Conservation (phyloP, 148 eudicot genomes). For the Rhododendron griersonianum region DNA sequence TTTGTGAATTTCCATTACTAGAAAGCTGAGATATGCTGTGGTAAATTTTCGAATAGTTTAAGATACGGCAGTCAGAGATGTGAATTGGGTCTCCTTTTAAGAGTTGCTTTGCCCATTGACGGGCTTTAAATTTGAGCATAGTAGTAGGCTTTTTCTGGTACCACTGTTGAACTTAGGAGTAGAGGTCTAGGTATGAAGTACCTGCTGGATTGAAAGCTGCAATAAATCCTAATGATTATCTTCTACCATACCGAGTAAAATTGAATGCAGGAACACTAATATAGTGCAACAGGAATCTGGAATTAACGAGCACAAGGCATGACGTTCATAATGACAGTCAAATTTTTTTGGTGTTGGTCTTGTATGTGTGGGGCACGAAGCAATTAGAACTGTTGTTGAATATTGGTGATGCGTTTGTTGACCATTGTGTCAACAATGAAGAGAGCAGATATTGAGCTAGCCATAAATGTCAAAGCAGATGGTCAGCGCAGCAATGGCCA, state of each 20-base stretch:
- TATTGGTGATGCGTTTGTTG: no score
- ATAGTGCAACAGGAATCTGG: background rate
- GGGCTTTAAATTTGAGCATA: background rate
- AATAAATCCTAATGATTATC: background rate
- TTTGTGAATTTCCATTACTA: background rate
- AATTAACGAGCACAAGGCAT: background rate
- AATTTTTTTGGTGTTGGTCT: no score
- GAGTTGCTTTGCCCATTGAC: background rate
- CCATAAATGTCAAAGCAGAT: no score
- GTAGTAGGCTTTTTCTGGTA: background rate
- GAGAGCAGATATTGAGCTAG: background rate
- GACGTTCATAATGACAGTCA: background rate
- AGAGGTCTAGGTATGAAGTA: background rate
- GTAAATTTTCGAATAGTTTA: no score
- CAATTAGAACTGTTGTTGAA: background rate
- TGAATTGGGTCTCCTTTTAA: background rate
- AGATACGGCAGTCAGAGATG: background rate
- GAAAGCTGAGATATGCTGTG: background rate
- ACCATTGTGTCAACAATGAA: background rate
- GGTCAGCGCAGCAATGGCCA: background rate
- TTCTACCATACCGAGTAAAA: background rate
- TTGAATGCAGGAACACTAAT: background rate
- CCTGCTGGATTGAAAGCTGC: background rate
- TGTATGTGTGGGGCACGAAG: no score
- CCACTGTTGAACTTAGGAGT: background rate